Conservation (phyloP, 805 yeast genomes). For the Lipomyces orientalis region DNA sequence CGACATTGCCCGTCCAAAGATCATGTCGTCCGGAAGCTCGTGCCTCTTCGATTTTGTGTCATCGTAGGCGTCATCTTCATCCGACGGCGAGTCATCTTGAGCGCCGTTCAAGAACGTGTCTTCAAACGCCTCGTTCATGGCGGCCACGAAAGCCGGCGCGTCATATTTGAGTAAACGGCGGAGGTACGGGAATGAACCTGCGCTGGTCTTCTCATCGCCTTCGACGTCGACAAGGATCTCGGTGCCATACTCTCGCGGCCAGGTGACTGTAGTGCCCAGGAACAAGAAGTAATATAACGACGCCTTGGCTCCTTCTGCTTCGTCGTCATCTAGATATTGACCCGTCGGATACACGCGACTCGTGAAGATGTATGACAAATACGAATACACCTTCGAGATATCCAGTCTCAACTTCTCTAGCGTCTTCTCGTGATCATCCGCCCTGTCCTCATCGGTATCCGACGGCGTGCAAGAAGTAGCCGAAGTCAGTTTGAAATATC, state of each 20-base stretch:
- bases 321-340: conserved; percentile 49
- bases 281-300: conserved; percentile 63
- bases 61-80: conserved; percentile 37
- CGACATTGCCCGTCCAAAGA: conserved; percentile 51
- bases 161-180: conserved; percentile 59
- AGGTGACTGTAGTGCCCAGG: conserved; percentile 54
- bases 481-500: conserved; percentile 8
- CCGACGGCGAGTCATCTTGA: conserved; percentile 46
- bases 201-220: conserved; percentile 43
- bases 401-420: conserved; percentile 13
- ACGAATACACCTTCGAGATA: conserved; percentile 56
- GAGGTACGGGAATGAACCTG: conserved; percentile 75
- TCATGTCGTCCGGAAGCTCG: conserved; percentile 32
- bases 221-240: conserved; percentile 45
- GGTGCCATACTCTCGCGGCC: conserved; percentile 52
- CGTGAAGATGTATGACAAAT: conserved; percentile 69
- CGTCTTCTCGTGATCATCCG: conserved; percentile 28
- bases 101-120: conserved; percentile 73
- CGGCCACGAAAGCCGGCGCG: conserved; percentile 64
- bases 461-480: conserved; percentile 25
- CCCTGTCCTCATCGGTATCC: conserved; percentile 21
- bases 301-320: conserved; percentile 53
- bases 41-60: conserved; percentile 21
- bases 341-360: conserved; percentile 85
- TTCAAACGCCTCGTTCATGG: conserved; percentile 83